A percentile compares a stretch with the other conserved stretches of the same genome.
Evolutionary conservation across 2,329 filamentous ascomycete genomes (phyloP).

Genomic region (Cytospora mali): DNA sequence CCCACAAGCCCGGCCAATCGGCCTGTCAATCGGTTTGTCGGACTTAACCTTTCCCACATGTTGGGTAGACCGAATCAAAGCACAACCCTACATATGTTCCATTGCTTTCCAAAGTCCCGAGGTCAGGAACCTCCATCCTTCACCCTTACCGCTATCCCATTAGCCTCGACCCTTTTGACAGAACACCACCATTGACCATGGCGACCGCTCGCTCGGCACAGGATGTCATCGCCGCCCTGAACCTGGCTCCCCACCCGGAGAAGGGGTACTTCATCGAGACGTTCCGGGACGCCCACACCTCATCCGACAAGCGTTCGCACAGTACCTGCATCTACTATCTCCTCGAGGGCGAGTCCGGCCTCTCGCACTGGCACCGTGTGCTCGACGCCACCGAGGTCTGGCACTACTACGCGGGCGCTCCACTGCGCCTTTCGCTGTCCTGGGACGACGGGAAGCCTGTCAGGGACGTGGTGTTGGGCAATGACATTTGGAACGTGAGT

Average conservation of each 20-base stretch:
- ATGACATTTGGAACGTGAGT: constrained; percentile 9
- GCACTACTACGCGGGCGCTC: constrained; percentile 15
- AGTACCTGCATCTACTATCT: constrained; percentile 15
- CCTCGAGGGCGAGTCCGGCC: constrained; percentile 6
- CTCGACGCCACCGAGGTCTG: constrained; percentile 12
- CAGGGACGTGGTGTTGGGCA: constrained; percentile 10
- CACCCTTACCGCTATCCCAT: background rate
- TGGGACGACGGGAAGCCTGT: constrained; percentile 11
- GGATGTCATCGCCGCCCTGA: constrained; percentile 8
- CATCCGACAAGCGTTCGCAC: constrained; percentile 2
- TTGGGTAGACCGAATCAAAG: background rate
- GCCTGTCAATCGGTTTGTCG: too few relatives aligned
- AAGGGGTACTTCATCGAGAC: constrained; percentile 8
- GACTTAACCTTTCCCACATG: too few relatives aligned
- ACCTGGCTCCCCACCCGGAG: constrained; percentile 6
- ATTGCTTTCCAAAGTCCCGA: background rate
- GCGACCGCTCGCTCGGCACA: constrained; percentile 3
- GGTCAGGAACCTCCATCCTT: background rate
- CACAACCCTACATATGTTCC: too few relatives aligned
- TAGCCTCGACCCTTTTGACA: background rate
- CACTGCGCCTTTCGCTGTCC: constrained; percentile 11
- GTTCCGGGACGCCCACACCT: constrained; percentile 1
- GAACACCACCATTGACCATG: background rate
- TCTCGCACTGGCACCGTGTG: constrained; percentile 13
- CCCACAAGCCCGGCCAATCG: background rate